These are phyloP conservation scores for Thalia dealbata DNA, from an alignment of 176 grass and related monocot species.

Conservation along the genomic window DNA sequence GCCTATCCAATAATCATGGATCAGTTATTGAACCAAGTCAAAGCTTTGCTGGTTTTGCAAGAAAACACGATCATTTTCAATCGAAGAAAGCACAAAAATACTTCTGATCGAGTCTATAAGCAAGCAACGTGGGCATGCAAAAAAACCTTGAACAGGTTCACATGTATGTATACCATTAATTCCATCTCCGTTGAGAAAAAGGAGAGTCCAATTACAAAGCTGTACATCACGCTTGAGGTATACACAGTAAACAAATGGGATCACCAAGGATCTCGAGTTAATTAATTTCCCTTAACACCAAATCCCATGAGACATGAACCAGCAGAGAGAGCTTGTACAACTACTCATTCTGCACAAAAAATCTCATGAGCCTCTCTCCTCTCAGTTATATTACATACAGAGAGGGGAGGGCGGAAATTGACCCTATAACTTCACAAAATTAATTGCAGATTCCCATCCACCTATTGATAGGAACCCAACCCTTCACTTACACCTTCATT, in stretches of 20 bases:
- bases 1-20: too few relatives aligned
- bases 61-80: too few relatives aligned
- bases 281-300: not conserved
- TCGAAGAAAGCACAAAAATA: too few relatives aligned
- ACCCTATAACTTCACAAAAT: not conserved
- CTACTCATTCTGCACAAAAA: not conserved
- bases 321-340: not conserved
- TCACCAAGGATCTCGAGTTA: not conserved
- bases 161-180: too few relatives aligned
- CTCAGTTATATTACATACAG: not conserved
- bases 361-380: not conserved
- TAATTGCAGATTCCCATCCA: not conserved
- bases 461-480: not conserved
- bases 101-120: too few relatives aligned
- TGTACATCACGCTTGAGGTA: not conserved
- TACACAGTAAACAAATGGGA: not conserved
- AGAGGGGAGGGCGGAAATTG: not conserved
- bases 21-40: too few relatives aligned
- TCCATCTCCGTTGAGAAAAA: too few relatives aligned
- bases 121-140: too few relatives aligned
- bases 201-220: too few relatives aligned
- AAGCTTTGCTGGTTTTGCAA: too few relatives aligned
- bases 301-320: not conserved
- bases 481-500: not conserved
- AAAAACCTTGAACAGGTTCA: too few relatives aligned